These are phyloP conservation scores for Ambispora gerdemannii DNA, from an alignment of 192 early-diverging fungal species.

Conservation along the genomic window DNA sequence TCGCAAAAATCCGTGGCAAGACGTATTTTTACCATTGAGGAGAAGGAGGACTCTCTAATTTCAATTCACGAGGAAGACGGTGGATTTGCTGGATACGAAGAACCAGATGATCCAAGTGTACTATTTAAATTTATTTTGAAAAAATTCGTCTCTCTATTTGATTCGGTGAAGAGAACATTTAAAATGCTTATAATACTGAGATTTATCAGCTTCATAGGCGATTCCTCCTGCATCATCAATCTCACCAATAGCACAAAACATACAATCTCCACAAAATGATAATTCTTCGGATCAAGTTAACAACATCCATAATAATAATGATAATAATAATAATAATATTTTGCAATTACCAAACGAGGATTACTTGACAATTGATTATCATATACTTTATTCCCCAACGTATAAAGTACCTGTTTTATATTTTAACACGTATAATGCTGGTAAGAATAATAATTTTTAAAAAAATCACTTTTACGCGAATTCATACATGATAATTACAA, in stretches of 20 bases:
- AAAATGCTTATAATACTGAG: not conserved
- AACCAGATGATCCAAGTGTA: constrained; percentile 19
- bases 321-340: no score
- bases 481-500: not conserved
- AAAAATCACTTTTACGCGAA: not conserved
- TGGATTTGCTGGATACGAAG: not conserved
- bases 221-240: not conserved
- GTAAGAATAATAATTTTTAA: constrained; percentile 30
- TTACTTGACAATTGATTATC: constrained; percentile 46
- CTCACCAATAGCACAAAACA: no score
- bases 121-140: not conserved
- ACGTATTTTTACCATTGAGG: not conserved
- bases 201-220: not conserved
- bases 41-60: no score
- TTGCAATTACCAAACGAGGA: not conserved
- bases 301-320: no score
- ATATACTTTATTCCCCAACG: constrained; percentile 58
- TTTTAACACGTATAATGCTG: constrained; percentile 50
- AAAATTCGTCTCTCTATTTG: not conserved
- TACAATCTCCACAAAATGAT: no score
- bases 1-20: not conserved
- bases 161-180: not conserved
- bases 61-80: not conserved
- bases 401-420: constrained; percentile 62
- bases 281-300: no score